Percentiles rank a stretch among this genome's conserved stretches.
phyloP scores from a whole-genome alignment of 1,284 basidiomycete genomes.

The Ceratobasidium sp. region DNA sequence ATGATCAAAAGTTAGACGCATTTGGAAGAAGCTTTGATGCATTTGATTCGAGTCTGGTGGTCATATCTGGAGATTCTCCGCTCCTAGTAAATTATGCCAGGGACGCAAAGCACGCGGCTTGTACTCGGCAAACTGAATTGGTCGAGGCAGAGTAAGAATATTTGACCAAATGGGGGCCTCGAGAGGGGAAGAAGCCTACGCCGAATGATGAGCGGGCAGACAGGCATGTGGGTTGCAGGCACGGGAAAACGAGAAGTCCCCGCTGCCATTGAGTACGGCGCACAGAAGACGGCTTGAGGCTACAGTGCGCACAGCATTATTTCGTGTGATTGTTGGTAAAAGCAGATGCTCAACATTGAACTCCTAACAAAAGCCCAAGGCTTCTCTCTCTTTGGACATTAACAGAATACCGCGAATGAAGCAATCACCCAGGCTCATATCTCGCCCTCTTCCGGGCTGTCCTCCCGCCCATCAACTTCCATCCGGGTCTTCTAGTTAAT shows the following conservation, averaged over 20 bases:
- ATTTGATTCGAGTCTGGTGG: too few relatives aligned
- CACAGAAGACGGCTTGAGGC: background rate
- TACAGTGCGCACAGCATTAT: background rate
- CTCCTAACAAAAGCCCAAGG: constrained; percentile 4
- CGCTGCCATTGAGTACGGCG: background rate
- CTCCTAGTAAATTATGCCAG: too few relatives aligned
- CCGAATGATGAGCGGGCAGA: background rate
- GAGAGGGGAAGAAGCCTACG: too few relatives aligned
- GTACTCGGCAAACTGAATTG: too few relatives aligned
- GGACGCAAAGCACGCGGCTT: too few relatives aligned
- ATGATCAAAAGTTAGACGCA: background rate
- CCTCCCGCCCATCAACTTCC: constrained; percentile 57
- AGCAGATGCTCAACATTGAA: constrained; percentile 4
- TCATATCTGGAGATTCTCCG: too few relatives aligned
- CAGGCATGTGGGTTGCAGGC: background rate
- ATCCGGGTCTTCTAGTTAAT: constrained; percentile 26
- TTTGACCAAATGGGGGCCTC: too few relatives aligned
- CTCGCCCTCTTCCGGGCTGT: constrained; percentile 86
- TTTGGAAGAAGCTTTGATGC: background rate
- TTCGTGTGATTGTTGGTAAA: background rate
- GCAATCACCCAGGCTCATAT: constrained; percentile 61
- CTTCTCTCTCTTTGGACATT: background rate
- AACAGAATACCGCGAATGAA: background rate
- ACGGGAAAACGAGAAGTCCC: background rate
- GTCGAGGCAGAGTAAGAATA: too few relatives aligned